phyloP scores from a whole-genome alignment of 2,329 filamentous ascomycete genomes.

The Tolypocladium album region DNA sequence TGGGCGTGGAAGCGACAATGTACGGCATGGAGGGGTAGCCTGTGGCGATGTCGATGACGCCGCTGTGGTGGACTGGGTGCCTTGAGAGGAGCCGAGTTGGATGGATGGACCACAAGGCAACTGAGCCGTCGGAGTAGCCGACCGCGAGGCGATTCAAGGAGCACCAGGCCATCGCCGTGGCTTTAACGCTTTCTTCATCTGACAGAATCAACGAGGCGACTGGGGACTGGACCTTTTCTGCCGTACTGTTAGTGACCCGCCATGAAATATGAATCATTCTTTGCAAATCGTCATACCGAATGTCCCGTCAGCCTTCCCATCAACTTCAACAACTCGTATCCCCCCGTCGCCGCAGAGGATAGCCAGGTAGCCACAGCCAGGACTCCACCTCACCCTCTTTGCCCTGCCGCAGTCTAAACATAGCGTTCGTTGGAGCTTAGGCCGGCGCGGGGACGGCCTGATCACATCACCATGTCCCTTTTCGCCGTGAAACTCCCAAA shows the following conservation, averaged over 20 bases:
- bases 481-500: slow-evolving; percentile 36
- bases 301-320: slow-evolving; percentile 15
- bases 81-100: slow-evolving; percentile 38
- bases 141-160: slow-evolving; percentile 43
- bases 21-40: slow-evolving; percentile 47
- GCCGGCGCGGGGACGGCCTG: slow-evolving; percentile 21
- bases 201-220: slow-evolving; percentile 32
- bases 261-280: neutral
- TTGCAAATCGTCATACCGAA: slow-evolving; percentile 29
- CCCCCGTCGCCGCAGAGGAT: slow-evolving; percentile 40
- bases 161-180: slow-evolving; percentile 44
- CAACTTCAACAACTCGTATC: slow-evolving; percentile 33
- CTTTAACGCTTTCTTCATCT: slow-evolving; percentile 35
- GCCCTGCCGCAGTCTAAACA: slow-evolving; percentile 41
- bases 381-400: slow-evolving; percentile 43
- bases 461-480: slow-evolving; percentile 17
- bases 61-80: slow-evolving; percentile 40
- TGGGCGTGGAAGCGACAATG: slow-evolving; percentile 41
- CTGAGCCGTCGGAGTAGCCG: slow-evolving; percentile 45
- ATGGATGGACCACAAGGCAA: slow-evolving; percentile 45
- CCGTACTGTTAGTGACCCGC: slow-evolving; percentile 9
- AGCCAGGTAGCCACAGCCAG: slow-evolving; percentile 34
- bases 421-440: slow-evolving; percentile 30
- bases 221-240: slow-evolving; percentile 34
- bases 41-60: slow-evolving; percentile 42